Evolutionary conservation across 2,329 filamentous ascomycete species (phyloP).

Genomic region (Chaetoscypha palmicola): DNA sequence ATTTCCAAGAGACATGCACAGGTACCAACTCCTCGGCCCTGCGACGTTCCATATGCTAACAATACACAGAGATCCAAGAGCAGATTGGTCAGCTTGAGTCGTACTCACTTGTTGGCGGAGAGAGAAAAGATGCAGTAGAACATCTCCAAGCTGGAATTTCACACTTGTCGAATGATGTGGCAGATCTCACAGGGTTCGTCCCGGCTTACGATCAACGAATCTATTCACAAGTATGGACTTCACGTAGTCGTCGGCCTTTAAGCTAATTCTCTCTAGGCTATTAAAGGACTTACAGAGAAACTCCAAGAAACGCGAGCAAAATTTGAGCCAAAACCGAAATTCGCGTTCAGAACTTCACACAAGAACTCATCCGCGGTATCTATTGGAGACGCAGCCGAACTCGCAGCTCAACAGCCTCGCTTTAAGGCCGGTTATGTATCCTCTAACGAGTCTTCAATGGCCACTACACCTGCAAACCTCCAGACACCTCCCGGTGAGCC

Average conservation of each 20-base stretch:
- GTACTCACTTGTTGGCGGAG: slow-evolving; percentile 57
- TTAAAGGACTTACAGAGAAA: slow-evolving; percentile 75
- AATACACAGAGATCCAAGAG: slow-evolving; percentile 59
- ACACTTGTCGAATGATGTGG: slow-evolving; percentile 73
- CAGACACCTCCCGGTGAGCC: slow-evolving; percentile 22
- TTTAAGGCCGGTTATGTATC: slow-evolving; percentile 30
- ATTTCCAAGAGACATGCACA: slow-evolving; percentile 38
- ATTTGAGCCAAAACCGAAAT: slow-evolving; percentile 69
- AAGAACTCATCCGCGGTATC: slow-evolving; percentile 50
- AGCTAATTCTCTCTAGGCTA: slow-evolving; percentile 57
- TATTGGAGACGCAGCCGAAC: slow-evolving; percentile 47
- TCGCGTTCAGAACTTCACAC: slow-evolving; percentile 64
- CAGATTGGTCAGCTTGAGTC: slow-evolving; percentile 63
- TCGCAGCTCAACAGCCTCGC: slow-evolving; percentile 40
- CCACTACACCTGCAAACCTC: slow-evolving; percentile 30
- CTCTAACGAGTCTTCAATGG: slow-evolving; percentile 35
- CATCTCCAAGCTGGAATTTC: slow-evolving; percentile 74
- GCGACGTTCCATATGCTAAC: background rate
- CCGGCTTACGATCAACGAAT: slow-evolving; percentile 85
- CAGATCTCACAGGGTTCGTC: slow-evolving; percentile 73
- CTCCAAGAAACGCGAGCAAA: slow-evolving; percentile 62
- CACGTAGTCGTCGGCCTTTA: too few relatives aligned
- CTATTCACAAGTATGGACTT: slow-evolving; percentile 77
- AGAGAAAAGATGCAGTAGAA: slow-evolving; percentile 75
- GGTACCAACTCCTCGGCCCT: background rate